These are phyloP conservation scores for Trametes villosa DNA, from an alignment of 768 basidiomycete species.

Conservation along the genomic window DNA sequence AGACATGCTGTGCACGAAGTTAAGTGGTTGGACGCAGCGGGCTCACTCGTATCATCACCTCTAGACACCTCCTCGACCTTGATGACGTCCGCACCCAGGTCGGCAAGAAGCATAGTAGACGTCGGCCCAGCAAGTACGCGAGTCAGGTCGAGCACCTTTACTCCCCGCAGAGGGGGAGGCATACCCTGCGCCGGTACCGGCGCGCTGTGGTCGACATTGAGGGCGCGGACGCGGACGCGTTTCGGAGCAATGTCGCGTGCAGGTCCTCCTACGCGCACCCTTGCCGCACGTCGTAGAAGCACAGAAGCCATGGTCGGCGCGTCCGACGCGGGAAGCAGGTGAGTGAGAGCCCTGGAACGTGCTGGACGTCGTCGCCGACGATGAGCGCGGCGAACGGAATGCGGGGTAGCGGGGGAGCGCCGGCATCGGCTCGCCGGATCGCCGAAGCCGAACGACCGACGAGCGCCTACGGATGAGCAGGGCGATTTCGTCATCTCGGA, in stretches of 20 bases:
- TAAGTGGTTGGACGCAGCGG: constrained; percentile 13
- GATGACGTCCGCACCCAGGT: constrained; percentile 89
- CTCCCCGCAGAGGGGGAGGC: constrained; percentile 76
- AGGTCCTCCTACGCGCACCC: not conserved
- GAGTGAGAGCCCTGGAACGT: not conserved
- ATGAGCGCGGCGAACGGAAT: not conserved
- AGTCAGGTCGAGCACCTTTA: constrained; percentile 87
- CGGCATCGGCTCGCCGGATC: not conserved
- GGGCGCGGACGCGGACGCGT: constrained; percentile 2
- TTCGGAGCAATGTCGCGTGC: not conserved
- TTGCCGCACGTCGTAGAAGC: not conserved
- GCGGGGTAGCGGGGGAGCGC: not conserved
- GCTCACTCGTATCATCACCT: constrained; percentile 89
- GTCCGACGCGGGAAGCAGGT: not conserved
- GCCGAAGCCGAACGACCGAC: constrained; percentile 7
- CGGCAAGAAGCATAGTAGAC: constrained; percentile 92
- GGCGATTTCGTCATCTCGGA: constrained; percentile 3
- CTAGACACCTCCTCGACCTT: constrained; percentile 82
- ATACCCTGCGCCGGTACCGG: constrained; percentile 49
- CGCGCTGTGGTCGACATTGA: constrained; percentile 18
- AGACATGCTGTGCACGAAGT: constrained; percentile 20
- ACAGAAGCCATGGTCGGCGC: constrained; percentile 5
- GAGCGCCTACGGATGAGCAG: not conserved
- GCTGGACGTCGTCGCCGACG: not conserved
- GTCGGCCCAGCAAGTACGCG: constrained; percentile 91